Conservation (phyloP, 164 flowering plant genomes). For the Tinospora cordifolia region DNA sequence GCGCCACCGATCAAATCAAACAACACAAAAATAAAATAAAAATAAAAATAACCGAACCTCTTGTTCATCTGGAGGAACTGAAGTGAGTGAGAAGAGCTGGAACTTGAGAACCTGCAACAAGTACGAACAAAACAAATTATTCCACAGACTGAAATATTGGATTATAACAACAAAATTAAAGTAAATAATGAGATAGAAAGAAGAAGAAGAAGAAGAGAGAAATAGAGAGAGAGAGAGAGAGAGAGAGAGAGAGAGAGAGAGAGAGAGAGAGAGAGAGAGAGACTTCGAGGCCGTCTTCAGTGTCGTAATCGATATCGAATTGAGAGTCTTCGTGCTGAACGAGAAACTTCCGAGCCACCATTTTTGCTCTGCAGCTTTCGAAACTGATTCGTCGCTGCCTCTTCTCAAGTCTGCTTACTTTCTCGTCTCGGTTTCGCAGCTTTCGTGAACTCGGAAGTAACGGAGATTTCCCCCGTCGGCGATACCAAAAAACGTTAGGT, state of each 20-base stretch:
- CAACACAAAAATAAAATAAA: background rate
- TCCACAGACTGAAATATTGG: background rate
- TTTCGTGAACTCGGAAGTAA: no score
- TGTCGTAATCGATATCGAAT: constrained; percentile 59
- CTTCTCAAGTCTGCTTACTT: background rate
- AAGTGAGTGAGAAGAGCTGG: constrained; percentile 90
- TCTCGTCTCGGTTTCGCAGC: background rate
- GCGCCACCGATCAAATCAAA: background rate
- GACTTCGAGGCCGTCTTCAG: constrained; percentile 72
- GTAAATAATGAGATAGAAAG: no score
- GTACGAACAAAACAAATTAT: background rate
- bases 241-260: background rate
- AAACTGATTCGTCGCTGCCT: no score
- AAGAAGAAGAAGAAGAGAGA: no score
- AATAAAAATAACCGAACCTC: constrained; percentile 38
- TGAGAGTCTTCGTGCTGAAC: constrained; percentile 42
- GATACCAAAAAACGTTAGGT: no score
- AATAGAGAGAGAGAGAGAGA: constrained; percentile 1
- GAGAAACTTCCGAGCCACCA: constrained; percentile 57
- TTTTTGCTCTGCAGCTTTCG: constrained; percentile 8
- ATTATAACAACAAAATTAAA: background rate
- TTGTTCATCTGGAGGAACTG: constrained; percentile 75
- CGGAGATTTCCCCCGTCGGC: no score
- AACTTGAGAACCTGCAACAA: constrained; percentile 58
- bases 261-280: constrained; percentile 19